A percentile compares a stretch with the other conserved stretches of the same genome.
phyloP scores from a whole-genome alignment of 139 green algal species.

The Chlamydomonas incerta region DNA sequence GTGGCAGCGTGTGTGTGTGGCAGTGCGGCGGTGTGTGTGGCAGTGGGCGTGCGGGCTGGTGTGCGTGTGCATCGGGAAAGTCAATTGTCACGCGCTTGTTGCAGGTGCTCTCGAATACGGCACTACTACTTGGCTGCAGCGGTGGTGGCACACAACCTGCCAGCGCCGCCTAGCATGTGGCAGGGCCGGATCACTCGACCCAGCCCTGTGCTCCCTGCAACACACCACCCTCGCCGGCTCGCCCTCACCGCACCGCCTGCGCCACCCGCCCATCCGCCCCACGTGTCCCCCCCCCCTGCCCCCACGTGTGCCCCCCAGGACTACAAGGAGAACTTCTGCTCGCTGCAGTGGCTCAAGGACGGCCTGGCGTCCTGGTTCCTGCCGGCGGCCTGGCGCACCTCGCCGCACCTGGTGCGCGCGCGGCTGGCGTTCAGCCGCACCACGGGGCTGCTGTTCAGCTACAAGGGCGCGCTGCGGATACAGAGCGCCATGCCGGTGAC shows the following conservation, averaged over 20 bases:
- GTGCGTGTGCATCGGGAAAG: too few relatives aligned
- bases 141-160: too few relatives aligned
- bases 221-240: background rate
- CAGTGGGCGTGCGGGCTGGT: too few relatives aligned
- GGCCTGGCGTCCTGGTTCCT: background rate
- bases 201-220: background rate
- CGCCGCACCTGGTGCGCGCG: background rate
- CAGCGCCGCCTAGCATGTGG: too few relatives aligned
- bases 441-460: background rate
- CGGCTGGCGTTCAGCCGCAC: background rate
- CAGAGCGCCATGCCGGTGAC: background rate
- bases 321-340: background rate
- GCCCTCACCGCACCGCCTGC: too few relatives aligned
- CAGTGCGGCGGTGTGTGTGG: too few relatives aligned
- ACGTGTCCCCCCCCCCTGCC: background rate
- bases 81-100: too few relatives aligned
- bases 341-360: background rate
- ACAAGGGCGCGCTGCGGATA: background rate
- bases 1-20: too few relatives aligned
- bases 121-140: too few relatives aligned
- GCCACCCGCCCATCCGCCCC: too few relatives aligned
- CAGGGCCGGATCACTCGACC: background rate
- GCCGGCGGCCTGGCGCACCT: background rate
- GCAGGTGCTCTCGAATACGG: too few relatives aligned
- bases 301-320: background rate